Base-by-base conservation (phyloP, 1,139 yeast species). In the Candida tetrigidarum region DNA sequence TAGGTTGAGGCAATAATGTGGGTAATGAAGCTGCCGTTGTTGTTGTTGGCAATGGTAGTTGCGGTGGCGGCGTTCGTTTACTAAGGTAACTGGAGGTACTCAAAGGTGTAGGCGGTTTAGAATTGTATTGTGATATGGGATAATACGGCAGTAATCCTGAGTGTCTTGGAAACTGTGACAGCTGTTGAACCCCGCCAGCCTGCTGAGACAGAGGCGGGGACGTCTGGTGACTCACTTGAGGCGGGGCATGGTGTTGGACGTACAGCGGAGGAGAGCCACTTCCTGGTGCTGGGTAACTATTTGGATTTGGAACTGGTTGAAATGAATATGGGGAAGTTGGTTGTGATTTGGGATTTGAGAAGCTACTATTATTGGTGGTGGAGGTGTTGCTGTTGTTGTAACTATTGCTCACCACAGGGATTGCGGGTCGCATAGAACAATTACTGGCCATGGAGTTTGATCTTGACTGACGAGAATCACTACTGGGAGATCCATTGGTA, bases 61-160 rank as follows among this genome's bases (percentile, higher is more conserved):
- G 34, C 5, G 47, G 43, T 14, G 45, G 38, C 5, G 45, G 42
- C 10, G 42, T 26, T 12, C 20, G 30, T 15, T 39, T 19, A 39
- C 27, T 27, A 2, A 37, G 28, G 10, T 20, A 20, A n/a, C 19
- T 14, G 2, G 16, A 1, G 3, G 32, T 8, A 15, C 11, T 26
- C 15, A 25, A 23, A 4, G 37, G 26, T 22, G 23, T 35, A 9
- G 39, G n/a, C 16, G 26, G 28, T 23, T 26, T 22, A 5, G 36
- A 38, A 11, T 27, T 18, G 6, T 8, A 25, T 10, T 18, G 12
- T 11, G 40, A 23, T 23, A 30, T 16, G 14, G 39, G 43, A 16
- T 27, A 35, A 16, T 25, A 26, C 14, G 29, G 29, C 22, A 14
- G 39, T 18, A 27, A 27, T 2, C 25, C 23, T 2, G 32, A 7